Evolutionary conservation across 2,329 filamentous ascomycete species (phyloP), one percentile per base, ranked within the genome.

Genomic region (Rhexocercosporidium sp.): DNA sequence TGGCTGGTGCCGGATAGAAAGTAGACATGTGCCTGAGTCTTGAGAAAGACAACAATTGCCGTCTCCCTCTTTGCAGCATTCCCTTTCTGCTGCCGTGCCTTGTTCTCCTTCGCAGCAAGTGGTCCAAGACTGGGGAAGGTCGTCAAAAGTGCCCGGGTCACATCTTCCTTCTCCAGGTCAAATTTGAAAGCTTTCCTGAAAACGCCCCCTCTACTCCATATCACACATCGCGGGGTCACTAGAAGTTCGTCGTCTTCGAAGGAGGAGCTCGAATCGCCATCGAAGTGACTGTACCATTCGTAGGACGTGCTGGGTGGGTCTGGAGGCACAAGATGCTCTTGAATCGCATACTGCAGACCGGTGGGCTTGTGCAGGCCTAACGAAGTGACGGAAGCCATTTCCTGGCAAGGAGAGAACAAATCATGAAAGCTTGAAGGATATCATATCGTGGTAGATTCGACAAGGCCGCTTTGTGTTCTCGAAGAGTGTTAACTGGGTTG

Each of bases 1-100:
- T 99, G 92, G 76, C 88, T 96, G 39, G 93, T 90, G 22, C 95
- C 95, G 1, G 92, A 88, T 44, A 98, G 86, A 77, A 96, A 97
- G 82, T 94, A 96, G 71, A 99, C 88, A 77, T 98, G 95, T 25
- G 93, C 94, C 77, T 98, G 95, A 0, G 93, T 94, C 79, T 92
- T 94, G 71, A 99, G 87, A 72, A 98, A 92, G 59, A 99, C 92
- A 8, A 98, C 93, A 69, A 99, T 81, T 4, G 95, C 94, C 75
- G 90, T 86, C 49, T 86, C 85, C 61, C 69, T 75, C 12, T 68
- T 62, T 14, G 59, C 69, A 18, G 59, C 37, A 12, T 57, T 64
- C 69, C 31, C 77, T 75, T 66, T 81, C 63, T 73, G 69, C 61
- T 68, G 65, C 53, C 57, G 65, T 49, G 56, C 62, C 53, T 67